Base-by-base conservation (phyloP, 2,329 filamentous ascomycete genomes). In the Ascosphaera pollenicola region DNA sequence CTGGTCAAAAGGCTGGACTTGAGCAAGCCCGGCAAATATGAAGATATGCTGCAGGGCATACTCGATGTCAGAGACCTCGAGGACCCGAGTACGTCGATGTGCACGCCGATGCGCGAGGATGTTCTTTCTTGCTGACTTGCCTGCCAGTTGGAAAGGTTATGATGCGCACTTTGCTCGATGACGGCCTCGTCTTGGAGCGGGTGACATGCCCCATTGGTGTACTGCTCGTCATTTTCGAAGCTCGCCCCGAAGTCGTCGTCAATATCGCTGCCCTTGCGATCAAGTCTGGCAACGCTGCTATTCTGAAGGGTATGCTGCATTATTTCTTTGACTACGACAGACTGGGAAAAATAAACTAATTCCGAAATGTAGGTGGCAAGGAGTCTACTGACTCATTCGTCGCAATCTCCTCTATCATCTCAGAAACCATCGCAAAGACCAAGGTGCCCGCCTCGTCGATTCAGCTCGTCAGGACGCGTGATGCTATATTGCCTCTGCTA, bases 171-270 rank as follows among this genome's bases (percentile, higher is more conserved):
- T 70, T 76, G 41, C 69, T 98, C 8, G 89, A 95, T 56, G 79
- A 94, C 48, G 78, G 76, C 39, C 69, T 98, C 39, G 68, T 77
- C 39, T 69, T 98, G 43, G 83, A 93, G 54, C 75, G 85, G 45
- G 79, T 93, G 36, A 84, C 82, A 32, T 93, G 83, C 54, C 89
- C 89, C 4, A 95, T 98, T 48, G 89, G 89, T 43, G 85, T 95
- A n/a, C 71, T 98, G 34, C 70, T 98, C 47, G 89, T 98, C 60
- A 95, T 98, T 53, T 98, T 98, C 54, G 89, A 98, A 62, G 89
- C 89, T 28, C 78, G 89, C 6, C 89, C 89, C 5, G 89, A 98
- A 61, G 89, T 98, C 46, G 94, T 98, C 53, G 89, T 87, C 53
- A 98, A 98, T 58, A 95, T 98, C 52, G 84, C 89, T 45, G 82